These are phyloP conservation scores for Tricholoma furcatifolium DNA, from an alignment of 768 basidiomycete genomes.

Conservation along the genomic window DNA sequence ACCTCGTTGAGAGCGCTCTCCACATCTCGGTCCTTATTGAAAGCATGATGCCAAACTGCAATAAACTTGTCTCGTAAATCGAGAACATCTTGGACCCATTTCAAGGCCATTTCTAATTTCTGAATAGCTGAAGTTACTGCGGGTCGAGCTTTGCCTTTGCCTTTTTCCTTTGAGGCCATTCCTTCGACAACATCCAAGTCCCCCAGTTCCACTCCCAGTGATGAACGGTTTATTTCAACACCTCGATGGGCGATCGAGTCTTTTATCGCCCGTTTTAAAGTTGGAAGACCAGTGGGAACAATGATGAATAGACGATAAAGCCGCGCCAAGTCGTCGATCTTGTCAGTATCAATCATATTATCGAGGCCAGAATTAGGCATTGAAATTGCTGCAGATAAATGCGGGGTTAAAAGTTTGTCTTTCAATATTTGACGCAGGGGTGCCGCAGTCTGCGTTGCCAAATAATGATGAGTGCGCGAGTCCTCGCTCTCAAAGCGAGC, in stretches of 20 bases:
- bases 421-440: conserved; percentile 77
- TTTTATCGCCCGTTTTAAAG: conserved; percentile 65
- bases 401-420: conserved; percentile 71
- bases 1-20: conserved; percentile 88
- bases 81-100: conserved; percentile 92
- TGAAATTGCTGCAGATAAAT: conserved; percentile 70
- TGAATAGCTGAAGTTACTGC: conserved; percentile 39
- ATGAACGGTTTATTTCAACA: conserved; percentile 71
- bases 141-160: conserved; percentile 44
- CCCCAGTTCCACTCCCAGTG: conserved; percentile 38
- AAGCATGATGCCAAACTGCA: conserved; percentile 64
- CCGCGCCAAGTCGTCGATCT: conserved; percentile 71
- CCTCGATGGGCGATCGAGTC: conserved; percentile 74
- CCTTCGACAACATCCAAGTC: conserved; percentile 36
- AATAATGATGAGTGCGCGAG: conserved; percentile 81
- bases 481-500: conserved; percentile 80
- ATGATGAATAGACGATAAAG: conserved; percentile 73
- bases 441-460: conserved; percentile 68
- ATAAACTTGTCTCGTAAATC: conserved; percentile 93
- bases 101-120: conserved; percentile 63
- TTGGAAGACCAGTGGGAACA: conserved; percentile 65
- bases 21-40: conserved; percentile 69
- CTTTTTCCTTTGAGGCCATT: conserved; percentile 40
- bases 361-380: conserved; percentile 87
- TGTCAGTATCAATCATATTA: conserved; percentile 81